These are phyloP conservation scores for Alternaria infectoria DNA, from an alignment of 2,329 filamentous ascomycete genomes.

Conservation along the genomic window DNA sequence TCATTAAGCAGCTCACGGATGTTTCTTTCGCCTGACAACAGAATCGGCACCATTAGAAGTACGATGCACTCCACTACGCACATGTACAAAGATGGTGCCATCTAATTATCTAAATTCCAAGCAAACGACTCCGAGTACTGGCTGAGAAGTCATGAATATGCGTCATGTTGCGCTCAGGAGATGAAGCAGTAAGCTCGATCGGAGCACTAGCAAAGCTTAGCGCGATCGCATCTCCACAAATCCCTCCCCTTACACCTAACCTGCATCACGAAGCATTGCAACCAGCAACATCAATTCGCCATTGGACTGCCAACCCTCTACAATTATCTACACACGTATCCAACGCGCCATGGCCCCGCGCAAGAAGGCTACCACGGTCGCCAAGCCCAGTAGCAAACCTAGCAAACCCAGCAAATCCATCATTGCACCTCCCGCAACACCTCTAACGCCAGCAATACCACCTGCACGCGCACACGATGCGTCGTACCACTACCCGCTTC, in stretches of 20 bases:
- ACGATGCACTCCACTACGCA: neutral
- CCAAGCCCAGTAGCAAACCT: slow-evolving; percentile 7
- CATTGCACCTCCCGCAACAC: slow-evolving; percentile 20
- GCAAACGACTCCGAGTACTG: neutral
- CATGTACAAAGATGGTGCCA: neutral
- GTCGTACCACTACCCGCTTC: slow-evolving; percentile 41
- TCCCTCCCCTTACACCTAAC: neutral
- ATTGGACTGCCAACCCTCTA: neutral
- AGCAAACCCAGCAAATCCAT: slow-evolving; percentile 1
- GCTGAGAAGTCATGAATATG: neutral
- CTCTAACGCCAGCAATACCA: slow-evolving; percentile 23
- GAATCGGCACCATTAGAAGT: neutral
- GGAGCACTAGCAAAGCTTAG: slow-evolving; percentile 4
- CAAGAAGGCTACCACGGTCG: slow-evolving; percentile 9
- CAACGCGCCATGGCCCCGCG: slow-evolving; percentile 21
- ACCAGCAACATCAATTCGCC: neutral
- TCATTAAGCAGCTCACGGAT: neutral
- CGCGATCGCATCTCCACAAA: slow-evolving; percentile 7
- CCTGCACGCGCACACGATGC: slow-evolving; percentile 34
- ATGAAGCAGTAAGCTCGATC: slow-evolving; percentile 2
- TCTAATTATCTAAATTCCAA: neutral
- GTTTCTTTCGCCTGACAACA: neutral
- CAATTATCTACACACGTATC: neutral
- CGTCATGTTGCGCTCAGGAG: neutral
- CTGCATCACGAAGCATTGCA: neutral